Base-by-base conservation (phyloP, 441 rosid genomes). In the Populus trichocarpa region DNA sequence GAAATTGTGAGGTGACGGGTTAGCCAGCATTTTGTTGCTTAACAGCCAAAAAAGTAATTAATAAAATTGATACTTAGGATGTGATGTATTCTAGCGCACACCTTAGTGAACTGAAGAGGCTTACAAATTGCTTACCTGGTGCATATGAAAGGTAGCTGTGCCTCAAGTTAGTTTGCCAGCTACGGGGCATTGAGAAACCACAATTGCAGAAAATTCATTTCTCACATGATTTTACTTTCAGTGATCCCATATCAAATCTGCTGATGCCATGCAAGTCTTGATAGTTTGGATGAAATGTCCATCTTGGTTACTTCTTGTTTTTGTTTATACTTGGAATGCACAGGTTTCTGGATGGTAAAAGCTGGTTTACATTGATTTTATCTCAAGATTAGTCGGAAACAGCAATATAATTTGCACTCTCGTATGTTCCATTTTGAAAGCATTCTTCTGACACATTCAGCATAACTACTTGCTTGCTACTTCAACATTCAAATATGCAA, bases 71-170 rank as follows among this genome's bases (percentile, higher is more conserved):
- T 11, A 22, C 6, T 8, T 59, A n/a, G 25, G 22, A 25, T 64
- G 53, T 14, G 30, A 64, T 30, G n/a, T 50, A 38, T 38, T 74
- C 35, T 74, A 65, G 18, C 25, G 20, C 61, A 65, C 2, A 16
- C 67, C 7, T 14, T 23, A 40, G 70, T 74, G 10, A 35, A 73
- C 50, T 73, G 69, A 59, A 36, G 77, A 25, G 77, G 59, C 32
- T 64, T 68, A 4, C 36, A 23, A 50, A 25, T 74, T 40, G 20
- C 26, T 2, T 22, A 8, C 70, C 46, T 25, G 40, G 28, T 72
- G 75, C 67, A 32, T 23, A 53, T 73, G 66, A 10, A 30, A 18
- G 25, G 63, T 63, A 25, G 22, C 35, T 35, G 23, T 26, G 75
- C 64, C 50, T n/a, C 69, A 73, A 35, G 50, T 63, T 73, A 13